A percentile compares a stretch with the other conserved stretches of the same genome.
Evolutionary conservation across 345 rosid genomes (phyloP).

Genomic region (Gossypium herbaceum): DNA sequence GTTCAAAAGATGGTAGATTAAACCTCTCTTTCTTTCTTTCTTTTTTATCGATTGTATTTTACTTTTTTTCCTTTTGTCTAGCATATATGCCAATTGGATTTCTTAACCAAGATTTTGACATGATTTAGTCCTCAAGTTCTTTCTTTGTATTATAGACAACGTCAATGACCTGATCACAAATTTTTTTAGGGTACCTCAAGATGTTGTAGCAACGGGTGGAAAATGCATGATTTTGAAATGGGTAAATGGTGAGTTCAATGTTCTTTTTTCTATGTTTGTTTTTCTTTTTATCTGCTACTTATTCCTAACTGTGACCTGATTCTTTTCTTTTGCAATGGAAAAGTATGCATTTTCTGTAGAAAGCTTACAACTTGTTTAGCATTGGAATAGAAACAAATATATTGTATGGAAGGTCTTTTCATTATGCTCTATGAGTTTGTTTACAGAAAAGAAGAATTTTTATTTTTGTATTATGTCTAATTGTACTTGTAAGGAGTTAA

Average conservation of each 20-base stretch:
- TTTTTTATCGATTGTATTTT: neutral
- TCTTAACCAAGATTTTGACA: neutral
- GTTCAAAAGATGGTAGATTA: conserved; percentile 70
- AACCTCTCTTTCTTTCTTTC: neutral
- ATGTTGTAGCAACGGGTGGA: conserved; percentile 88
- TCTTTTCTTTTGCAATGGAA: neutral
- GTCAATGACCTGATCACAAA: neutral
- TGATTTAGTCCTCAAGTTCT: neutral
- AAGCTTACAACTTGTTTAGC: neutral
- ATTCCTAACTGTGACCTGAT: neutral
- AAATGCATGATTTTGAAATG: conserved; percentile 80
- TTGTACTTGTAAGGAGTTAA: neutral
- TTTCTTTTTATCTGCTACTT: neutral
- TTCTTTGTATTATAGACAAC: conserved; percentile 2
- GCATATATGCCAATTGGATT: neutral
- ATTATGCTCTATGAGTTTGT: neutral
- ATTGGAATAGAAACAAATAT: neutral
- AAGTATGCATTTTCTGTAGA: neutral
- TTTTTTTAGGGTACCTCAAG: conserved; percentile 86
- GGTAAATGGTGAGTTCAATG: conserved; percentile 61
- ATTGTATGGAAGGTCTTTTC: neutral
- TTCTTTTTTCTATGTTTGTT: neutral
- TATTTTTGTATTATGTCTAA: neutral
- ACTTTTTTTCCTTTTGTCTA: neutral
- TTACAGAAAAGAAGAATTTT: neutral